Conservation (phyloP, 75 land plant genomes). For the Azolla pinnata region DNA sequence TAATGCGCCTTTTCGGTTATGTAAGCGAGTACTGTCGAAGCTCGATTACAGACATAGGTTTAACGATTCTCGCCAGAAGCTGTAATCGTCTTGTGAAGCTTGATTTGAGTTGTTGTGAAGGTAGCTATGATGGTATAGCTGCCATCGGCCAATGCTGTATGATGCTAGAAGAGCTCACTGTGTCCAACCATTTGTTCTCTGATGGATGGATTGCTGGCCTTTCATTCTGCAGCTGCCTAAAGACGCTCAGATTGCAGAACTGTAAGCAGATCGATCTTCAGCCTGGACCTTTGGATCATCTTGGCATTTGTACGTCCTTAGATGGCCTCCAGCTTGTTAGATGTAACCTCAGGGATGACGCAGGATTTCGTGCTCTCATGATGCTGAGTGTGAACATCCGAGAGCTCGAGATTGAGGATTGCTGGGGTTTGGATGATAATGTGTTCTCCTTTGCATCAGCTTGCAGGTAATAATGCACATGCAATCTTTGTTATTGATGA, state of each 20-base stretch:
- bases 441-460: slow-evolving; percentile 32
- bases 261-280: slow-evolving; percentile 61
- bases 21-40: slow-evolving; percentile 37
- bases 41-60: slow-evolving; percentile 69
- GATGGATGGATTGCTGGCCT: slow-evolving; percentile 76
- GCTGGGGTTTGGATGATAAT: slow-evolving; percentile 89
- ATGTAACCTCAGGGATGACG: slow-evolving; percentile 66
- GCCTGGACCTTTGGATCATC: slow-evolving; percentile 65
- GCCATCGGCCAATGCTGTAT: slow-evolving; percentile 84
- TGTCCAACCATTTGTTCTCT: slow-evolving; percentile 63
- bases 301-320: slow-evolving; percentile 60
- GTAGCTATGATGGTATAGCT: slow-evolving; percentile 79
- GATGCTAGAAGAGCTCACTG: slow-evolving; percentile 82
- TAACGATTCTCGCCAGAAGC: slow-evolving; percentile 75
- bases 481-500: no score
- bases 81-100: slow-evolving; percentile 69
- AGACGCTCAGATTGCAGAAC: slow-evolving; percentile 52
- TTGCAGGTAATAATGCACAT: slow-evolving; percentile 85
- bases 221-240: slow-evolving; percentile 56
- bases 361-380: slow-evolving; percentile 48
- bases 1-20: slow-evolving; percentile 52
- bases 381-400: slow-evolving; percentile 44
- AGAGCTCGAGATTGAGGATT: slow-evolving; percentile 61
- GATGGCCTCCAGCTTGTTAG: slow-evolving; percentile 48
- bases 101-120: slow-evolving; percentile 75